These are phyloP conservation scores for Volvariella surrecta DNA, from an alignment of 1,284 basidiomycete species.

Conservation along the genomic window DNA sequence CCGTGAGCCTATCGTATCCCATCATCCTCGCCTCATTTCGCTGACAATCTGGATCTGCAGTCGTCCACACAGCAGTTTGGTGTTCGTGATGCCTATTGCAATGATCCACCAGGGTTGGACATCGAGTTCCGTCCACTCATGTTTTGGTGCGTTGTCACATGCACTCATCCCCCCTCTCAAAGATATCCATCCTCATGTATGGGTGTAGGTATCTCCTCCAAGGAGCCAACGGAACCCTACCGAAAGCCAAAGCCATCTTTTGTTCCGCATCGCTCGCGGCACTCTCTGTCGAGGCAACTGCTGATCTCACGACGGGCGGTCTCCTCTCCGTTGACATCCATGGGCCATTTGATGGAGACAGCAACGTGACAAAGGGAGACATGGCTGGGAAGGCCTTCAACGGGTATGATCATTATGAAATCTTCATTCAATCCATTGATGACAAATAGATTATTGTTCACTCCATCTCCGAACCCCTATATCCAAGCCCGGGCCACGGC, in stretches of 20 bases:
- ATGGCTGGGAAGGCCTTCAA: constrained; percentile 43
- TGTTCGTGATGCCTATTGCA: constrained; percentile 31
- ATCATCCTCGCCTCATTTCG: constrained; percentile 1
- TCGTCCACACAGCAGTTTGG: constrained; percentile 36
- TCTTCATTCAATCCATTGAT: constrained; percentile 2
- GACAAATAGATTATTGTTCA: constrained; percentile 36
- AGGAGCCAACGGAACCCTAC: constrained; percentile 16
- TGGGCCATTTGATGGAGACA: constrained; percentile 22
- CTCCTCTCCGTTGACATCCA: constrained; percentile 27
- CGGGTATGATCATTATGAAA: constrained; percentile 28
- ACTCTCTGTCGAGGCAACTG: constrained; percentile 33
- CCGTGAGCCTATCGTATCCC: constrained; percentile 11
- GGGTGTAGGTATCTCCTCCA: constrained; percentile 28
- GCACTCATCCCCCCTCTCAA: no score
- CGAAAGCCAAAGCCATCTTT: constrained; percentile 42
- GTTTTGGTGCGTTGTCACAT: constrained; percentile 33
- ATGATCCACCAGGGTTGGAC: constrained; percentile 22
- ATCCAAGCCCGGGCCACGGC: constrained; percentile 39
- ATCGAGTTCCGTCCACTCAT: constrained; percentile 45
- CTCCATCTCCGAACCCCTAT: constrained; percentile 28
- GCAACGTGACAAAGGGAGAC: constrained; percentile 41
- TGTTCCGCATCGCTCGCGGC: constrained; percentile 41
- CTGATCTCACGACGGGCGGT: constrained; percentile 32
- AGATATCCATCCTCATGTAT: no score
- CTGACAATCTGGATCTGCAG: constrained; percentile 13